phyloP scores from a whole-genome alignment of 805 yeast species.

The Candida manassasensis region DNA sequence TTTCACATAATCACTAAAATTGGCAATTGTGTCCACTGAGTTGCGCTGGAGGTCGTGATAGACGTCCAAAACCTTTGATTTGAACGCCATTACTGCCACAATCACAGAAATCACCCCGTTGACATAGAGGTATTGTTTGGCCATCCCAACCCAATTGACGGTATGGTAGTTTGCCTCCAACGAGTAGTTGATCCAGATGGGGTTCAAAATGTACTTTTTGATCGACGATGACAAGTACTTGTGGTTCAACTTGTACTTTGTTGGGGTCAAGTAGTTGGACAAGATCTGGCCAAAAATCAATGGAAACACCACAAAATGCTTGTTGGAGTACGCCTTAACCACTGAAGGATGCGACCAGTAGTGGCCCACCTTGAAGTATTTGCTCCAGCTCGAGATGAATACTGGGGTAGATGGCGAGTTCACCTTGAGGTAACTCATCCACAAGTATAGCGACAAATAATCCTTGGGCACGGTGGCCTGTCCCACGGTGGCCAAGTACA shows the following conservation, averaged over 20 bases:
- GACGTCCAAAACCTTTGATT: conserved; percentile 17
- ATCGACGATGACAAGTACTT: conserved; percentile 29
- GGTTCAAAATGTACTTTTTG: conserved; percentile 29
- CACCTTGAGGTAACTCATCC: conserved; percentile 23
- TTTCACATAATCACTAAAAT: conserved; percentile 4
- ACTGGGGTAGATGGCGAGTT: conserved; percentile 28
- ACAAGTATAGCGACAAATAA: conserved; percentile 30
- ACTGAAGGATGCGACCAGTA: conserved; percentile 17
- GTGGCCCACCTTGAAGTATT: conserved; percentile 20
- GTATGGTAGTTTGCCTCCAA: conserved; percentile 21
- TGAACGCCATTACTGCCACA: conserved; percentile 16
- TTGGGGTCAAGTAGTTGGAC: conserved; percentile 38
- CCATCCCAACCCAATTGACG: conserved; percentile 27
- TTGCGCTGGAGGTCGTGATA: conserved; percentile 20
- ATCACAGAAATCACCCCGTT: conserved; percentile 17
- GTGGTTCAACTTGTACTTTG: conserved; percentile 31
- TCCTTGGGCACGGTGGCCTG: conserved; percentile 32
- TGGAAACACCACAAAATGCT: conserved; percentile 32
- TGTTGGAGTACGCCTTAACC: conserved; percentile 20
- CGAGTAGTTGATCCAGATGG: conserved; percentile 38
- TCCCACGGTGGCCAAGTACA: conserved; percentile 21
- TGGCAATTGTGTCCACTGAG: conserved; percentile 1
- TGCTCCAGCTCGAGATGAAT: background rate
- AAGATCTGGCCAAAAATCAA: conserved; percentile 34
- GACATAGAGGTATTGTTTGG: conserved; percentile 22